These are phyloP conservation scores for Fusarium virguliforme DNA, from an alignment of 2,329 filamentous ascomycete genomes.

Conservation along the genomic window DNA sequence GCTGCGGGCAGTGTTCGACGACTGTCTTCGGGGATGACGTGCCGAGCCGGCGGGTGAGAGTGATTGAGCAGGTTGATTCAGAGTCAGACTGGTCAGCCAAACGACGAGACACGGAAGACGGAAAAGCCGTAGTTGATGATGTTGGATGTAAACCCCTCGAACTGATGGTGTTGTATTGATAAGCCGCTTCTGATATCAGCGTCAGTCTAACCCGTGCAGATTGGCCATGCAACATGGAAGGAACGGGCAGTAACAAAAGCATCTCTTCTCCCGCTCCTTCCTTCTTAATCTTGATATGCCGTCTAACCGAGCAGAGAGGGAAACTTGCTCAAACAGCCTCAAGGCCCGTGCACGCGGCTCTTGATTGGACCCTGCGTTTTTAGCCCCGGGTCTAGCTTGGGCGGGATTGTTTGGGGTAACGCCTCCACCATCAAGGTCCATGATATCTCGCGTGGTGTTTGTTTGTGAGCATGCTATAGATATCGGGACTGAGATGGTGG, in stretches of 20 bases:
- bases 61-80: slow-evolving; percentile 43
- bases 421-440: slow-evolving; percentile 29
- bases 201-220: slow-evolving; percentile 2
- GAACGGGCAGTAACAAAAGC: too few relatives aligned
- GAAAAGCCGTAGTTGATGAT: slow-evolving; percentile 1
- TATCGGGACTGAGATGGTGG: background rate
- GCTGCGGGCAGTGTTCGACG: background rate
- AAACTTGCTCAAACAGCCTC: slow-evolving; percentile 61
- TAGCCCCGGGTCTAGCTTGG: slow-evolving; percentile 1
- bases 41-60: slow-evolving; percentile 18
- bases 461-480: background rate
- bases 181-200: slow-evolving; percentile 18
- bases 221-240: background rate
- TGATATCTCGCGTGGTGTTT: background rate
- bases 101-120: background rate
- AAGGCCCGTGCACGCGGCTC: slow-evolving; percentile 41
- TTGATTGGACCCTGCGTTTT: slow-evolving; percentile 42
- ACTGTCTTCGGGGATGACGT: background rate
- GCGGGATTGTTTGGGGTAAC: slow-evolving; percentile 30
- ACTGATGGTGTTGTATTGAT: background rate
- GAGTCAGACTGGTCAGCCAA: slow-evolving; percentile 8
- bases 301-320: slow-evolving; percentile 31
- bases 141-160: slow-evolving; percentile 21
- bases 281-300: slow-evolving; percentile 28
- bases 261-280: slow-evolving; percentile 28